Evolutionary conservation across 2,329 filamentous ascomycete genomes (phyloP), one percentile per base, ranked within the genome.

Genomic region (Cladosporium velox): DNA sequence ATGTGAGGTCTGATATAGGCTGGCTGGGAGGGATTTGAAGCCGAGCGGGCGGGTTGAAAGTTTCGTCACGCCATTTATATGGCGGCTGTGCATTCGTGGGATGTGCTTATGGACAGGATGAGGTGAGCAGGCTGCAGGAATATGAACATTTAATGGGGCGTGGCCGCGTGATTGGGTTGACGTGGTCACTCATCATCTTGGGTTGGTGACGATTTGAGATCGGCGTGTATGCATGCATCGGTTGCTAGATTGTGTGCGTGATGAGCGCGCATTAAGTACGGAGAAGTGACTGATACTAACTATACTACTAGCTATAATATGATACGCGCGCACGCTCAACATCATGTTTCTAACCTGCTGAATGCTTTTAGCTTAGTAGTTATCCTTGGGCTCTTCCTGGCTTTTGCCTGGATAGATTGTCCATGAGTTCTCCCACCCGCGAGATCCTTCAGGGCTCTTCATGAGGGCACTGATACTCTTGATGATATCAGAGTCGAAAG

Each of bases 1-100:
- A 59, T 59, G 38, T 59, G 57, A 47, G 38, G 26, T 47, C 2
- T 35, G 34, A 18, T 59, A 59, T 59, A 38, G 35, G 57, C 38
- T 59, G 41, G 34, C 57, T 34, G 52, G 52, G 18, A 55, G 41
- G 21, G 18, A 2, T 30, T 55, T n/a, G 12, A n/a, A 32, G 52
- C 18, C 18, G 52, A 30, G 26, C 28, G 4, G 6, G 8, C n/a
- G 28, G 18, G 18, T 32, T 55, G 18, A 47, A 47, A 30, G 52
- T 7, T 34, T 55, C 52, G 28, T 55, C 30, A 34, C 52, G 52
- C 52, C 52, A 18, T 32, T 55, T 12, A 34, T 32, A 14, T 4
- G 7, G 30, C 18, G 28, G 30, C n/a, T 21, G n/a, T 47, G n/a
- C n/a, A 12, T 21, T 7, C n/a, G 10, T 21, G 41, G n/a, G 3